phyloP scores from a whole-genome alignment of 768 basidiomycete species.

The Steccherinum ochraceum region DNA sequence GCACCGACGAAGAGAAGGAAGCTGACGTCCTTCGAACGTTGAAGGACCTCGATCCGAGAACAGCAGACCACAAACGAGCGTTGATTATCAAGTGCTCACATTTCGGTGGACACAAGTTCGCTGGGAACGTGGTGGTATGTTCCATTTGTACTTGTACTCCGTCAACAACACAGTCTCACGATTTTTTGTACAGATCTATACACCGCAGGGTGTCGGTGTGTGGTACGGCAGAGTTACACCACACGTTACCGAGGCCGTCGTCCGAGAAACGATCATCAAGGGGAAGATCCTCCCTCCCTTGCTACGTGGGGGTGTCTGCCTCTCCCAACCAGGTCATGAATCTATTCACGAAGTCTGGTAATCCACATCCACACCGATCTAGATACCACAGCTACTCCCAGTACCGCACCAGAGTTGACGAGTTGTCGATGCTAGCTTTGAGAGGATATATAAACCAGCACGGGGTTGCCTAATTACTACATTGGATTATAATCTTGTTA shows the following conservation, averaged over 20 bases:
- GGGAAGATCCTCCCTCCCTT: constrained; percentile 83
- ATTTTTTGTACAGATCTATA: constrained; percentile 58
- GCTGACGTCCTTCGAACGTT: constrained; percentile 42
- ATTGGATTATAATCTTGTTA: background rate
- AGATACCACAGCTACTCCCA: no score
- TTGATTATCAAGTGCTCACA: constrained; percentile 87
- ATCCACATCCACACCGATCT: background rate
- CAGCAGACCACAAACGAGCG: constrained; percentile 50
- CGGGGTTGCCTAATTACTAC: no score
- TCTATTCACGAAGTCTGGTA: constrained; percentile 44
- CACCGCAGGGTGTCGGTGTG: constrained; percentile 76
- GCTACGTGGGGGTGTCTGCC: constrained; percentile 80
- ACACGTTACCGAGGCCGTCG: constrained; percentile 81
- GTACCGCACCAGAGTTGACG: no score
- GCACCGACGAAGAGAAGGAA: constrained; percentile 48
- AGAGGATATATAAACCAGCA: no score
- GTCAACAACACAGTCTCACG: background rate
- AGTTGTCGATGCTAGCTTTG: no score
- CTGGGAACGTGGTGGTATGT: constrained; percentile 86
- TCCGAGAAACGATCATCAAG: constrained; percentile 78
- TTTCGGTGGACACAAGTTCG: constrained; percentile 89
- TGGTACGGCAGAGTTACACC: constrained; percentile 95
- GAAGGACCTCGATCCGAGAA: constrained; percentile 40
- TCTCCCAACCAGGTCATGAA: constrained; percentile 62
- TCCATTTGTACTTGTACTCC: background rate